Percentiles rank a stretch among this genome's conserved stretches.
Evolutionary conservation across 805 yeast species (phyloP).

Genomic region (Cyberlindnera mrakii): DNA sequence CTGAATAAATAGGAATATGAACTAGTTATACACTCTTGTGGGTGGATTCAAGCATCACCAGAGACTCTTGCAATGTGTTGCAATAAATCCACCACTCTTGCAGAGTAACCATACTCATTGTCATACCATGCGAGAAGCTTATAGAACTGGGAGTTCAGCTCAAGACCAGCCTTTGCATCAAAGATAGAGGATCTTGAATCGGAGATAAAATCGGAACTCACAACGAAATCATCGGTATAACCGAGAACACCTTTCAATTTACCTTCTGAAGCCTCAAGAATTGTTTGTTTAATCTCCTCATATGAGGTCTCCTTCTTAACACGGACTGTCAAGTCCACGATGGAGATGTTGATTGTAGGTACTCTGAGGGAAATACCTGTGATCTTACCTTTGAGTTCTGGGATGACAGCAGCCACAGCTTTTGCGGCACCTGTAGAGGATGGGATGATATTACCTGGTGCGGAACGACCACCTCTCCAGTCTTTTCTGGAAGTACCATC

Average conservation of each 20-base stretch:
- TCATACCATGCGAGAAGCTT: constrained; percentile 94
- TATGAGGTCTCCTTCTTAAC: constrained; percentile 70
- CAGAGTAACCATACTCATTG: constrained; percentile 93
- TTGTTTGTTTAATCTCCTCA: constrained; percentile 73
- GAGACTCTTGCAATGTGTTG: constrained; percentile 59
- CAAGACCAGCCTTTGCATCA: constrained; percentile 88
- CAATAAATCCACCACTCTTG: constrained; percentile 90
- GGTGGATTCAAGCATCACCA: constrained; percentile 4
- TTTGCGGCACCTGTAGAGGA: constrained; percentile 97
- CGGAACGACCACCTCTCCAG: constrained; percentile 98
- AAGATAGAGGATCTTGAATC: constrained; percentile 83
- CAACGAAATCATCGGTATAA: constrained; percentile 90
- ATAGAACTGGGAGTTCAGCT: constrained; percentile 81
- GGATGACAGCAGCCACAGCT: constrained; percentile 95
- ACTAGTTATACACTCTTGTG: not conserved
- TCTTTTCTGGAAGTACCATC: constrained; percentile 97
- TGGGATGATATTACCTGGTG: constrained; percentile 92
- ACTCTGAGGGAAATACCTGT: constrained; percentile 94
- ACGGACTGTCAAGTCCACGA: constrained; percentile 87
- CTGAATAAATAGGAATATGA: not conserved
- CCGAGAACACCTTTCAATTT: constrained; percentile 77
- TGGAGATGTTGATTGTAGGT: constrained; percentile 90
- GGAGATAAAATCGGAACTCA: constrained; percentile 82
- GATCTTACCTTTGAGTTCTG: constrained; percentile 84
- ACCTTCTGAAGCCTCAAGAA: constrained; percentile 74